A percentile compares a stretch with the other conserved stretches of the same genome.
Evolutionary conservation across 2,329 filamentous ascomycete genomes (phyloP).

Genomic region (Raffaelea ambrosiae): DNA sequence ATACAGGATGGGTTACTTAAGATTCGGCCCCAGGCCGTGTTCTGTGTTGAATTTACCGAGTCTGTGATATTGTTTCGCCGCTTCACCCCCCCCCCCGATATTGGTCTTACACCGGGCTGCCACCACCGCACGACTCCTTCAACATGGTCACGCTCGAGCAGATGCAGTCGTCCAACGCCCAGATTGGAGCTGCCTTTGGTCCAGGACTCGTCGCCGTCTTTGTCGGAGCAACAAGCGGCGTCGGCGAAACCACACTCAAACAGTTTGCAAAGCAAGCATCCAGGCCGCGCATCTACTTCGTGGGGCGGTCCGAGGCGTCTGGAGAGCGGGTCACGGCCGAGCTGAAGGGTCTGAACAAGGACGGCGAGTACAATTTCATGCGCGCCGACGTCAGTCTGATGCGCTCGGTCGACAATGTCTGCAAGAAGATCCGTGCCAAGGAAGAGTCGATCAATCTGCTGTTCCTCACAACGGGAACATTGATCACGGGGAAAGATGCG

Average conservation of each 20-base stretch:
- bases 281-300: constrained; percentile 34
- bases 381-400: constrained; percentile 36
- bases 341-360: constrained; percentile 32
- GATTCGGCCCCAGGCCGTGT: too few species aligned
- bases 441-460: constrained; percentile 36
- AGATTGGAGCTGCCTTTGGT: constrained; percentile 22
- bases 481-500: neutral
- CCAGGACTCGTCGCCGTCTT: constrained; percentile 38
- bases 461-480: constrained; percentile 2
- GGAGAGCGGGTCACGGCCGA: constrained; percentile 31
- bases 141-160: constrained; percentile 24
- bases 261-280: constrained; percentile 30
- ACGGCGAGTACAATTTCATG: constrained; percentile 35
- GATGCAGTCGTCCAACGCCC: constrained; percentile 24
- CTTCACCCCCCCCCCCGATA: too few species aligned
- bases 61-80: too few species aligned
- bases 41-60: too few species aligned
- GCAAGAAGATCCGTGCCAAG: constrained; percentile 37
- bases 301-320: constrained; percentile 35
- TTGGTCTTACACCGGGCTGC: too few species aligned
- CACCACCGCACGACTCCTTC: too few species aligned
- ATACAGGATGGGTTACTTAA: too few species aligned
- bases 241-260: constrained; percentile 37
- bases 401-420: constrained; percentile 39
- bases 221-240: constrained; percentile 40